Evolutionary conservation across 768 basidiomycete genomes (phyloP).

Genomic region (Phanerochaete sordida): DNA sequence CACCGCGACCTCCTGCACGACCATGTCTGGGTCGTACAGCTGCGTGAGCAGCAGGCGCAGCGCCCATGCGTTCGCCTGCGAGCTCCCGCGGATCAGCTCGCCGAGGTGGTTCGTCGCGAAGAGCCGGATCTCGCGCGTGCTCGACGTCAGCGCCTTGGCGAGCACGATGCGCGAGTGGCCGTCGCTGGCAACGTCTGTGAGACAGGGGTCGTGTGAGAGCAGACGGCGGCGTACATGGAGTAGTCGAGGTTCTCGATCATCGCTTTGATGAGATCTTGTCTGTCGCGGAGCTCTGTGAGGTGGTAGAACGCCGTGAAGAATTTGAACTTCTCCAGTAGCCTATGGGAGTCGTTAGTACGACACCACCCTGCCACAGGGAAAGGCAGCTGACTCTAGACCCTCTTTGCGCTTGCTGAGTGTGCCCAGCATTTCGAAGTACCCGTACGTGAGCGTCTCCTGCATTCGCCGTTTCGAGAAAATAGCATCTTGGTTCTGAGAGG

Average conservation of each 20-base stretch:
- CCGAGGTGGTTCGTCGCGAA: constrained; percentile 90
- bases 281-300: constrained; percentile 82
- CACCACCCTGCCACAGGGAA: neutral
- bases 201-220: neutral
- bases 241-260: constrained; percentile 94
- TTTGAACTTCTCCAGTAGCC: constrained; percentile 86
- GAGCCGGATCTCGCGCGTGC: constrained; percentile 83
- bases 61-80: constrained; percentile 76
- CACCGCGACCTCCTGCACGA: constrained; percentile 90
- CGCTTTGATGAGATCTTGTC: constrained; percentile 89
- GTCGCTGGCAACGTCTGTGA: constrained; percentile 53
- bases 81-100: constrained; percentile 63
- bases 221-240: constrained; percentile 48
- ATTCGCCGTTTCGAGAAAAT: constrained; percentile 84
- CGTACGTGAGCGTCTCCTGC: constrained; percentile 78
- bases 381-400: constrained; percentile 72
- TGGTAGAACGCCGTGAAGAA: constrained; percentile 97
- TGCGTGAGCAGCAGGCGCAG: constrained; percentile 91
- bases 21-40: constrained; percentile 87
- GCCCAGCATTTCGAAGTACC: constrained; percentile 96
- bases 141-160: constrained; percentile 92
- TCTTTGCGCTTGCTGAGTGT: constrained; percentile 84
- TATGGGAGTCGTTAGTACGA: constrained; percentile 23
- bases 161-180: constrained; percentile 92
- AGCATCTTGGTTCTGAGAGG: constrained; percentile 68